Evolutionary conservation across 352 stramenopile genomes (phyloP).

Genomic region (Pythium periplocum): DNA sequence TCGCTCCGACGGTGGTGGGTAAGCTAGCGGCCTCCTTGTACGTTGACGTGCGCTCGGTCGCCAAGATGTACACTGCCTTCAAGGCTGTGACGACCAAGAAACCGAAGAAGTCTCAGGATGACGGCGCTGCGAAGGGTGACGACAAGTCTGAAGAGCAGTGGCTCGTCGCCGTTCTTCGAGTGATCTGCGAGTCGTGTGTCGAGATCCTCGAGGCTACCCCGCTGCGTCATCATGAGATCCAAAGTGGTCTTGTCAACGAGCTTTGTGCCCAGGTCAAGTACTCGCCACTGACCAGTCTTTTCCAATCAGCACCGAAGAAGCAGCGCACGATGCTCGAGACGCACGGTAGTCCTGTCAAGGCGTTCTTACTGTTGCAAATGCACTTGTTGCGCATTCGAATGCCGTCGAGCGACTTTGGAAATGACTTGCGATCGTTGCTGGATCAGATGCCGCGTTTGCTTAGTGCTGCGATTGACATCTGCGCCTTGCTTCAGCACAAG

Average conservation of each 20-base stretch:
- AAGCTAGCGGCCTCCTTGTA: constrained; percentile 96
- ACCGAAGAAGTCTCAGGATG: constrained; percentile 6
- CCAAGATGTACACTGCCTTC: constrained; percentile 54
- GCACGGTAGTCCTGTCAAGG: constrained; percentile 80
- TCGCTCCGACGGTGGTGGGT: constrained; percentile 86
- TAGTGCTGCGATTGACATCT: constrained; percentile 90
- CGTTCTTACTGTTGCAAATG: constrained; percentile 92
- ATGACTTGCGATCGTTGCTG: constrained; percentile 94
- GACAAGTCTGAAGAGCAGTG: constrained; percentile 5
- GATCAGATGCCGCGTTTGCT: constrained; percentile 95
- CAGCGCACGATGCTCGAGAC: constrained; percentile 58
- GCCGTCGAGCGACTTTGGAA: constrained; percentile 97
- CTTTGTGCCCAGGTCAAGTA: constrained; percentile 52
- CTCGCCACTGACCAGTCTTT: constrained; percentile 56
- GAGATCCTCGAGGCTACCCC: constrained; percentile 95
- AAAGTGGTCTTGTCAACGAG: constrained; percentile 54
- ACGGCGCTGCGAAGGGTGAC: neutral
- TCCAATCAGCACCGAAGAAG: constrained; percentile 36
- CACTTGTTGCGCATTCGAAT: constrained; percentile 89
- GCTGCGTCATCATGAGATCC: constrained; percentile 97
- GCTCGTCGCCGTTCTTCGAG: constrained; percentile 26
- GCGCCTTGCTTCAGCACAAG: constrained; percentile 46
- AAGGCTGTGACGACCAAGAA: constrained; percentile 15
- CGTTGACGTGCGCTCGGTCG: constrained; percentile 88
- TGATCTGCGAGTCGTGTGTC: constrained; percentile 60